These are phyloP conservation scores for Tricholoma furcatifolium DNA, from an alignment of 768 basidiomycete genomes.

Conservation along the genomic window DNA sequence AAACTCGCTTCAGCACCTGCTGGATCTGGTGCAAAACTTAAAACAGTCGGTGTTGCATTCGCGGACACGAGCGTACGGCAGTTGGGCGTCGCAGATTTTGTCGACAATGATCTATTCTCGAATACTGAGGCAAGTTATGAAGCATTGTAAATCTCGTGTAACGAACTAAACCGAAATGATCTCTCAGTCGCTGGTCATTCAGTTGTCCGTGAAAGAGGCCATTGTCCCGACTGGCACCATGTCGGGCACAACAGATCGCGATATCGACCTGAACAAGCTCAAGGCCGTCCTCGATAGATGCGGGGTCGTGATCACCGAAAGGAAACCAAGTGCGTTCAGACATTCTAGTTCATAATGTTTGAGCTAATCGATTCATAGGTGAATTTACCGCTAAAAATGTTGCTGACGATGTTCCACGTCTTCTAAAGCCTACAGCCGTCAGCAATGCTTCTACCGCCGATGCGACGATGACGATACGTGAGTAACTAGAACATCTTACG, in stretches of 20 bases:
- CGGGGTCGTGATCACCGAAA: constrained; percentile 85
- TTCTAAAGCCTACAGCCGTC: constrained; percentile 50
- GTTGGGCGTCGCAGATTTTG: constrained; percentile 88
- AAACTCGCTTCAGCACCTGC: constrained; percentile 62
- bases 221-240: constrained; percentile 75
- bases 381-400: constrained; percentile 84
- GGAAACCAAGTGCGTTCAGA: constrained; percentile 69
- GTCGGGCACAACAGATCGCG: constrained; percentile 72
- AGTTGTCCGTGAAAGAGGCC: constrained; percentile 96
- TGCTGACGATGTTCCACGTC: constrained; percentile 72
- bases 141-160: background rate
- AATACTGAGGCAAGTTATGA: constrained; percentile 76
- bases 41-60: constrained; percentile 84
- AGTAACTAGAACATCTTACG: constrained; percentile 22
- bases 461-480: constrained; percentile 53
- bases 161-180: background rate
- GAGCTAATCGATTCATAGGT: constrained; percentile 39
- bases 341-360: background rate
- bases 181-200: constrained; percentile 85
- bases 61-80: constrained; percentile 85
- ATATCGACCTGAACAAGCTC: constrained; percentile 86
- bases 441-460: constrained; percentile 45
- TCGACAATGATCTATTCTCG: constrained; percentile 93
- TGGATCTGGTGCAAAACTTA: constrained; percentile 58
- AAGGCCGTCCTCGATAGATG: constrained; percentile 87